Evolutionary conservation across 768 basidiomycete genomes (phyloP), one percentile per base, ranked within the genome.

Genomic region (Pleurotus citrinopileatus): DNA sequence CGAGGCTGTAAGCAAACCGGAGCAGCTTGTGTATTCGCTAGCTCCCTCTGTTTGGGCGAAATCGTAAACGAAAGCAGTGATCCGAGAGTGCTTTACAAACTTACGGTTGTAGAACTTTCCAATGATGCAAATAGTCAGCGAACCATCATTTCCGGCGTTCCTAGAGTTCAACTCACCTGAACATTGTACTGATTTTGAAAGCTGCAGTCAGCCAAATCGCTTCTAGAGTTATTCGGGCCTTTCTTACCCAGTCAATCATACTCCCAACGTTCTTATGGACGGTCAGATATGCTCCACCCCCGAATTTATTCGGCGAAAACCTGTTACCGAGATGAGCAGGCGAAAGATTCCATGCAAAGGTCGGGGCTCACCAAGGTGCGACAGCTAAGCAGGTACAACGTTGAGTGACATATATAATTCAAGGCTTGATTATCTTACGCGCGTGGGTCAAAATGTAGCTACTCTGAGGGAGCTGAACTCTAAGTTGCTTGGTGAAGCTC

Each of bases 251-350:
- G 64, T 87, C 86, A 60, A 87, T 87, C 19, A 78, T 65, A 57
- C 64, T 70, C 4, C 85, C 85, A n/a, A 83, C 81, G 3, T 67
- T 60, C 44, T 70, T 51, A 62, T 86, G 72, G 19, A 88, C 77
- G 48, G 71, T 73, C 23, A 80, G 68, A 60, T 86, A 87, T 10
- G 77, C 85, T 27, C 83, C 83, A 22, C 72, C 75, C 15, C 67
- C 67, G 66, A 69, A 79, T 50, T 55, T 63, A 40, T 56, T 66
- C 8, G 73, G 73, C 17, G 74, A 67, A 56, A 78, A 80, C 77
- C 76, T 77, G 29, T 27, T 13, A 47, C 56, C 27, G 28, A 25
- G 26, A 26, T 17, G 19, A 38, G 19, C 3, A n/a, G 55, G 53
- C 52, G 48, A 13, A 42, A 20, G 8, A 10, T 38, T 26, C 53